phyloP scores from a whole-genome alignment of 352 stramenopile genomes.

The Pythium coloratum region DNA sequence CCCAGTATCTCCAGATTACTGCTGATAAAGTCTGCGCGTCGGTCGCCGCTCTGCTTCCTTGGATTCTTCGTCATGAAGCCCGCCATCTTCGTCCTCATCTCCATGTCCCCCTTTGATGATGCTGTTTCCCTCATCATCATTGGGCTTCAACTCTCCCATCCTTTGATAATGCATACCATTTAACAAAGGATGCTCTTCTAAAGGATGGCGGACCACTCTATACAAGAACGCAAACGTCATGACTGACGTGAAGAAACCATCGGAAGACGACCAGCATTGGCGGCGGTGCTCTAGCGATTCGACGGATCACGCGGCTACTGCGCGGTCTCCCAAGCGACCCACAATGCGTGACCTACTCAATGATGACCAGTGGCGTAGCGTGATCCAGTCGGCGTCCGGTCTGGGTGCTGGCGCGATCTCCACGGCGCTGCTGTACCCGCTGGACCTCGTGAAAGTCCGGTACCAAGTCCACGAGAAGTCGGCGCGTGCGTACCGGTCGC shows the following conservation, averaged over 20 bases:
- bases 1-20: conserved; percentile 74
- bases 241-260: conserved; percentile 1
- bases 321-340: neutral
- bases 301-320: neutral
- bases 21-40: conserved; percentile 53
- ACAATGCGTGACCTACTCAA: conserved; percentile 50
- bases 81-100: neutral
- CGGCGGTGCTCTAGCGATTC: neutral
- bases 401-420: conserved; percentile 79
- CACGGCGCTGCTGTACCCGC: conserved; percentile 91
- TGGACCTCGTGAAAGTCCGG: conserved; percentile 97
- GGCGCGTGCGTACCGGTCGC: conserved; percentile 59
- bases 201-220: neutral
- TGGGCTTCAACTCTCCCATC: conserved; percentile 15
- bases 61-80: conserved; percentile 7
- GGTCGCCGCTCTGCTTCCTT: conserved; percentile 12
- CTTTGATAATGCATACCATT: conserved; percentile 11
- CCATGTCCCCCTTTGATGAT: neutral
- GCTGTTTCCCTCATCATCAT: neutral
- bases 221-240: conserved; percentile 24
- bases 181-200: conserved; percentile 1
- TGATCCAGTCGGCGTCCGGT: conserved; percentile 66
- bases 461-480: conserved; percentile 95
- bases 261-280: neutral
- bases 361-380: conserved; percentile 64